Conservation (phyloP, 2,329 filamentous ascomycete species). For the Fusarium sulawesiense region DNA sequence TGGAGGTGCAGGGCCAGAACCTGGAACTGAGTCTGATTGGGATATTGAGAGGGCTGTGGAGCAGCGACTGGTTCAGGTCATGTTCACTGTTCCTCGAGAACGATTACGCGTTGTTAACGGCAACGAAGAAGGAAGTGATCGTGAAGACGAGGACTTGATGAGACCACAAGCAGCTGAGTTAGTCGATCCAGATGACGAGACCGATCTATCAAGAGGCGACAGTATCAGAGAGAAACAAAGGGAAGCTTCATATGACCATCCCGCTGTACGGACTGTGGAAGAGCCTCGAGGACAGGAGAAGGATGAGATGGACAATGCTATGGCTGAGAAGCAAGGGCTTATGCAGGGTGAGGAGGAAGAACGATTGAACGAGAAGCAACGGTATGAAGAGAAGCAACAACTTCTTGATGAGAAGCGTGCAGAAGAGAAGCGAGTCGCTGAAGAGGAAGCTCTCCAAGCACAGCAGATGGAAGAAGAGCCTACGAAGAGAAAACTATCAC, state of each 20-base stretch:
- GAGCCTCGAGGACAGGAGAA: conserved; percentile 5
- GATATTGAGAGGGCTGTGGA: conserved; percentile 80
- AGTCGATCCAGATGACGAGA: conserved; percentile 54
- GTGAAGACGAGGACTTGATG: conserved; percentile 46
- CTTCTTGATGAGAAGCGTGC: conserved; percentile 2
- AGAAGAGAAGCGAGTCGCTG: conserved; percentile 5
- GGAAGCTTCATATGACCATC: not conserved
- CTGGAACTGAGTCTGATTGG: conserved; percentile 73
- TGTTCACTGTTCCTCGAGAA: conserved; percentile 94
- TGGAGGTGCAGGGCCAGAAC: conserved; percentile 48
- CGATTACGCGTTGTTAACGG: conserved; percentile 90
- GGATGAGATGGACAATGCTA: conserved; percentile 11
- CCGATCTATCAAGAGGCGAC: conserved; percentile 23
- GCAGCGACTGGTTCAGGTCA: conserved; percentile 79
- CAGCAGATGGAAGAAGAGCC: not conserved
- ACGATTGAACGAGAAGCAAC: not conserved
- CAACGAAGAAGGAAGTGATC: conserved; percentile 57
- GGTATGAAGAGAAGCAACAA: conserved; percentile 6
- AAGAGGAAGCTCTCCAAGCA: conserved; percentile 4
- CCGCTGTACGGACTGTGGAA: conserved; percentile 3
- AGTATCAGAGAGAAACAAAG: conserved; percentile 26
- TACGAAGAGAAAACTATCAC: conserved; percentile 7
- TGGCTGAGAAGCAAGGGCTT: conserved; percentile 26
- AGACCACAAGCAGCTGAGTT: conserved; percentile 54
- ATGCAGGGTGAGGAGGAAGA: conserved; percentile 14